Base-by-base conservation (phyloP, 441 rosid genomes). In the Brassica balearica region DNA sequence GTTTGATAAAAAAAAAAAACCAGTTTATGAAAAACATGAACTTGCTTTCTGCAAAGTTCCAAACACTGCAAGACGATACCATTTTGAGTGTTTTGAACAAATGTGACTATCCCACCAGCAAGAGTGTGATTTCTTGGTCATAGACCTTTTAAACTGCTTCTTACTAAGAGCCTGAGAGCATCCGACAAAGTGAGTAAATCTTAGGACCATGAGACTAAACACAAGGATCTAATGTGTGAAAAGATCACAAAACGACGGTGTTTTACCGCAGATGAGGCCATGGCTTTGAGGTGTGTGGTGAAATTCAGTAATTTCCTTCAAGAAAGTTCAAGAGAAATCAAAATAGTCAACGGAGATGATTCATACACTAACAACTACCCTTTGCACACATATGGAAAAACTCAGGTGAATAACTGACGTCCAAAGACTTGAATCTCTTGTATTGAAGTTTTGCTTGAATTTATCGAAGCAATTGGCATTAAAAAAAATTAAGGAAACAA, bases 81-180 rank as follows among this genome's bases (percentile, higher is more conserved):
- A 91, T 80, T 78, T 92, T 1, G 95, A 91, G 82, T 90, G 91
- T 85, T 89, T 96, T 77, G 93, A 87, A 82, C 85, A 80, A 69
- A 86, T 85, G 73, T 95, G 97, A 80, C 97, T 87, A 84, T 95
- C 96, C 98, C 98, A 92, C 98, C 96, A 92, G 97, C 97, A 93
- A 23, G 95, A 90, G 77, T 93, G 92, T 51, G 96, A 89, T 84
- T 91, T 95, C 78, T 79, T 91, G 12, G 85, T 86, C 59, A 88
- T 87, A 67, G 78, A 48, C 76, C 89, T 88, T 90, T 84, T 95
- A 81, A 87, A 79, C 68, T 56, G 84, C 59, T 66, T 88, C 79
- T 71, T 82, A 79, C 22, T 81, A n/a, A 41, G 85, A 80, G 68
- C 87, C 93, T 88, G 80, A 75, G 69, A 79, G n/a, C 41, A 8